These are phyloP conservation scores for Dendrobium chrysotoxum DNA, from an alignment of 106 monocot species.

Conservation along the genomic window DNA sequence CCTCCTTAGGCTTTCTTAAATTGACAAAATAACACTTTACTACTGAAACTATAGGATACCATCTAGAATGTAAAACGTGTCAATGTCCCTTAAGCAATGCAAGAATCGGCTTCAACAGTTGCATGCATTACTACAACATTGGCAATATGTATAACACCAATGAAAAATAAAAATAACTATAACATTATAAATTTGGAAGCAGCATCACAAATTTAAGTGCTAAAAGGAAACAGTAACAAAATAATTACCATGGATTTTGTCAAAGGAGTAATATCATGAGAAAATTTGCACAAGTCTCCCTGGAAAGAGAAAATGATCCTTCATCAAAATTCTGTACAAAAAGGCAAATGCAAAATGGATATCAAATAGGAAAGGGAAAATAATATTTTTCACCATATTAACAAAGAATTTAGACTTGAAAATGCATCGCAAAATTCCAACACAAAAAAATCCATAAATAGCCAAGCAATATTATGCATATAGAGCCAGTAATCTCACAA, in stretches of 20 bases:
- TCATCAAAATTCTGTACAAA: slow-evolving; percentile 1
- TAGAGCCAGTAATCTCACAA: not conserved
- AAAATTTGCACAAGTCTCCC: slow-evolving; percentile 81
- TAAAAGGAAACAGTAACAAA: not conserved
- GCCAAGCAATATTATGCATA: not conserved
- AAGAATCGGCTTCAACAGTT: not conserved
- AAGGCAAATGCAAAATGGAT: not conserved
- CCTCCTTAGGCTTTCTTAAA: not conserved
- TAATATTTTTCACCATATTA: not conserved
- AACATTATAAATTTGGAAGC: not conserved
- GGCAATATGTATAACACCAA: not conserved
- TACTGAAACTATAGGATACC: not conserved
- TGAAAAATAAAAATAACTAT: not conserved
- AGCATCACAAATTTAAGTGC: not conserved
- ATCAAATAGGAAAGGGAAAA: not conserved
- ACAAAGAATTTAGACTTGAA: not conserved
- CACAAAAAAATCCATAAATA: not conserved
- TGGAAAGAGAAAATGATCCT: slow-evolving; percentile 21
- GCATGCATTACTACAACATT: not conserved
- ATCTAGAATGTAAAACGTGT: not conserved
- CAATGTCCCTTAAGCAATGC: not conserved
- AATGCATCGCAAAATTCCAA: not conserved
- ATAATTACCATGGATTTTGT: slow-evolving; percentile 72
- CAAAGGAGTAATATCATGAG: slow-evolving; percentile 73
- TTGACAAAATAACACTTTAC: not conserved